Evolutionary conservation across 2,329 filamentous ascomycete species (phyloP), one percentile per base, ranked within the genome.

Genomic region (Macrophomina phaseolina): DNA sequence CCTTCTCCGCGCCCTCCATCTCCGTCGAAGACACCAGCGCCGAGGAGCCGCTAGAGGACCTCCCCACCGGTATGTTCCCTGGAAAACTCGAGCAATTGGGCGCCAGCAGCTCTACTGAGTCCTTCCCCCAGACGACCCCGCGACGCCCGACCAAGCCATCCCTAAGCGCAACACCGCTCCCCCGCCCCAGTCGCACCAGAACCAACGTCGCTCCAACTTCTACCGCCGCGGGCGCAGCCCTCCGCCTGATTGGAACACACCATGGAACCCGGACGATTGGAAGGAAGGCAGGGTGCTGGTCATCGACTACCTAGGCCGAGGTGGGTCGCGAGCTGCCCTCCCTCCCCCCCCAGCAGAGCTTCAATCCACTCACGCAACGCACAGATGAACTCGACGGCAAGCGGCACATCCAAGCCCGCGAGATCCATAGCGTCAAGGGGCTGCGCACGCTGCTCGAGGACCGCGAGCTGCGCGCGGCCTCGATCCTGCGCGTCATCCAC

Each of bases 251-350:
- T 80, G 78, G 78, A 74, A 74, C 46, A 61, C 53, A 12, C 23
- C 45, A 42, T 66, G 64, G 64, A 36, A 60, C 14, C 53, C 53
- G 7, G 70, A 77, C 30, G 76, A 72, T 64, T 80, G 76, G 75
- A 71, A 72, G 32, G 70, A 78, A 28, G 82, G 83, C 12, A 79
- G 84, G 42, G 82, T 85, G 5, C 73, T 86, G 68, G 77, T 86
- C 65, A 81, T 86, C 49, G 83, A 86, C 72, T 85, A 84, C 71
- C 75, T 84, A 38, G 72, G 71, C 8, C 74, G 70, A 68, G 48
- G 65, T 66, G 32, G 11, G 42, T 34, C n/a, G 48, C 14, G 18
- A 64, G 16, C 38, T 45, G 34, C 55, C 14, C 58, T 3, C 42
- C 16, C 23, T 1, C 30, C 9, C 30, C 23, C 3, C 30, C 9